These are phyloP conservation scores for Aspergillus pseudonomiae DNA, from an alignment of 2,329 filamentous ascomycete genomes.

Conservation along the genomic window DNA sequence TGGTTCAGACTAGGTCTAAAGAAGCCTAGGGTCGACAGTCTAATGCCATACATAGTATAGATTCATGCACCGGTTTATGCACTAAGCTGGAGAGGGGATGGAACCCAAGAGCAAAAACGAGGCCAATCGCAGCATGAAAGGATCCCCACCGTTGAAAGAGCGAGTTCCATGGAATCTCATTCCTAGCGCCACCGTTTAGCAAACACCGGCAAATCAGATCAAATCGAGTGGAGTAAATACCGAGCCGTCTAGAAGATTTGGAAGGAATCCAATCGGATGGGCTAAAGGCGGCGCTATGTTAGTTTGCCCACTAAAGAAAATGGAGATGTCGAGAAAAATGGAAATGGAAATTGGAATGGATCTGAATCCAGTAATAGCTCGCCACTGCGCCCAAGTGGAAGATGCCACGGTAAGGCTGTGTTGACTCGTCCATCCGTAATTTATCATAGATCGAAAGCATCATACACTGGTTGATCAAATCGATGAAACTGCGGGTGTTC, in stretches of 20 bases:
- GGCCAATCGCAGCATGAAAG: constrained; percentile 12
- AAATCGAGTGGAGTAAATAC: constrained; percentile 11
- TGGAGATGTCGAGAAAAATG: constrained; percentile 1
- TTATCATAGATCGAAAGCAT: not conserved
- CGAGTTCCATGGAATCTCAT: constrained; percentile 19
- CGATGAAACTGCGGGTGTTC: not conserved
- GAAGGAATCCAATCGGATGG: constrained; percentile 23
- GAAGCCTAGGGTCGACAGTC: not conserved
- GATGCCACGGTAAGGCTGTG: constrained; percentile 1
- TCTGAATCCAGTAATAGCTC: not conserved
- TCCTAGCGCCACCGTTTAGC: constrained; percentile 27
- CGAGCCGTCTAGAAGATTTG: constrained; percentile 19
- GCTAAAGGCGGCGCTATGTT: constrained; percentile 11
- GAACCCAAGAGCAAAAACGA: constrained; percentile 16
- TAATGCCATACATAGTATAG: constrained; percentile 1
- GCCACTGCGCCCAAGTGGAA: not conserved
- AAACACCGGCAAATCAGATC: constrained; percentile 15
- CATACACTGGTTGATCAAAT: not conserved
- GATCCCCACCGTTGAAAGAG: constrained; percentile 6
- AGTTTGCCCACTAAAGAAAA: constrained; percentile 1
- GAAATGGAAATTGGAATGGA: constrained; percentile 1
- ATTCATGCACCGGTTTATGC: constrained; percentile 9
- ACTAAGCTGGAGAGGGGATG: constrained; percentile 13
- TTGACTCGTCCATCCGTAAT: not conserved
- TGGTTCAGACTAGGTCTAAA: not conserved